A percentile compares a stretch with the other conserved stretches of the same genome.
These are phyloP conservation scores for Candida boleticola DNA, from an alignment of 805 yeast genomes.

Conservation along the genomic window DNA sequence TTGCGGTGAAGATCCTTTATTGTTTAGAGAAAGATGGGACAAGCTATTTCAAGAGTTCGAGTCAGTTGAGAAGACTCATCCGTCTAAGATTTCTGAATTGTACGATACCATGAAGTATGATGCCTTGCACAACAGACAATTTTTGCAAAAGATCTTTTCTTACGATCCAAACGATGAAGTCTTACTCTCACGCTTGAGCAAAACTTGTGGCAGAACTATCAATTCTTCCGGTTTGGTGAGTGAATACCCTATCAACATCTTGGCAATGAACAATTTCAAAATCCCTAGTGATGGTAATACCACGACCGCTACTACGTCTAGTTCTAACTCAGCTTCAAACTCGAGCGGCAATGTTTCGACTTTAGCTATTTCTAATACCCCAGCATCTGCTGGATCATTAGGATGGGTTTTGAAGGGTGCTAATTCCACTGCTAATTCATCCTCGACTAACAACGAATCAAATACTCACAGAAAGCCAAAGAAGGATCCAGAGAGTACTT, in stretches of 20 bases:
- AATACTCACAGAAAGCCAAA: conserved; percentile 13
- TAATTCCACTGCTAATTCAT: conserved; percentile 15
- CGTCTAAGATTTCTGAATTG: conserved; percentile 92
- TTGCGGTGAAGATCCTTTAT: conserved; percentile 88
- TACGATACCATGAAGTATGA: conserved; percentile 99
- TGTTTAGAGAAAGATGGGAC: conserved; percentile 96
- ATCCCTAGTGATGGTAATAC: conserved; percentile 42
- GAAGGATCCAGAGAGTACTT: conserved; percentile 1
- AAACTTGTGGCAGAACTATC: conserved; percentile 41
- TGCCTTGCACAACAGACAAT: conserved; percentile 91
- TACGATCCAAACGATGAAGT: conserved; percentile 49
- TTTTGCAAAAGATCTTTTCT: conserved; percentile 77
- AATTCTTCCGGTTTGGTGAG: conserved; percentile 58
- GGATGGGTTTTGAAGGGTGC: conserved; percentile 68
- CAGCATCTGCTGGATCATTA: conserved; percentile 58
- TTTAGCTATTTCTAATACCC: conserved; percentile 15
- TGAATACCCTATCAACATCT: conserved; percentile 68
- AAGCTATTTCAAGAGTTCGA: conserved; percentile 89
- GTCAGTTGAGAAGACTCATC: conserved; percentile 93
- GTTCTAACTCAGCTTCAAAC: conserved; percentile 11
- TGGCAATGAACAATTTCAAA: conserved; percentile 75
- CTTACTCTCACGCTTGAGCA: conserved; percentile 33
- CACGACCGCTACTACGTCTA: conserved; percentile 16
- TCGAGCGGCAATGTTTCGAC: conserved; percentile 21
- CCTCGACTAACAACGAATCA: conserved; percentile 14